These are phyloP conservation scores for Leccinum obscurum DNA, from an alignment of 768 basidiomycete genomes.

Conservation along the genomic window DNA sequence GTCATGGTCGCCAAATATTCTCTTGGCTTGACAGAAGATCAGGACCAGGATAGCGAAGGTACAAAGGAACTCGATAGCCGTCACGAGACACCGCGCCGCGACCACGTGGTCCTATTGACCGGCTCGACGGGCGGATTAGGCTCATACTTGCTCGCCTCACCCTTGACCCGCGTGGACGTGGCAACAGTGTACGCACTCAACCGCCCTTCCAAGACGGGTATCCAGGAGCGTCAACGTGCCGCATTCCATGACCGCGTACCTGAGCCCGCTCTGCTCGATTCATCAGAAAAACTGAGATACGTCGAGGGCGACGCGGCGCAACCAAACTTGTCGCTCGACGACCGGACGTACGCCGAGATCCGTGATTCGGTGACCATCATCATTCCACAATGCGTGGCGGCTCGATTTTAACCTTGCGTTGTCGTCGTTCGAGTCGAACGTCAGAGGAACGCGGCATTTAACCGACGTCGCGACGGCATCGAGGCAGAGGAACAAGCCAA, in stretches of 20 bases:
- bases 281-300: slow-evolving; percentile 26
- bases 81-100: neutral
- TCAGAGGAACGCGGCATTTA: slow-evolving; percentile 41
- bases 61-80: too few species aligned
- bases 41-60: neutral
- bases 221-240: slow-evolving; percentile 20
- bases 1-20: slow-evolving; percentile 40
- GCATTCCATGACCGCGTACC: slow-evolving; percentile 29
- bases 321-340: slow-evolving; percentile 25
- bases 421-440: slow-evolving; percentile 50
- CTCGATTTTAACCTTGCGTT: slow-evolving; percentile 53
- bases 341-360: slow-evolving; percentile 26
- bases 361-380: slow-evolving; percentile 34
- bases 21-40: slow-evolving; percentile 17
- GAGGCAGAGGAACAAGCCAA: slow-evolving; percentile 24
- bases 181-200: slow-evolving; percentile 30
- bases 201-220: slow-evolving; percentile 19
- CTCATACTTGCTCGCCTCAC: slow-evolving; percentile 37
- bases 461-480: slow-evolving; percentile 31
- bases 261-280: slow-evolving; percentile 23
- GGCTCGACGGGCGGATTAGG: slow-evolving; percentile 38
- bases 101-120: slow-evolving; percentile 33
- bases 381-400: slow-evolving; percentile 48
- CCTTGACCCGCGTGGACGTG: slow-evolving; percentile 36
- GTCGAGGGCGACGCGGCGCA: slow-evolving; percentile 30